These are phyloP conservation scores for Geosmithia putterillii DNA, from an alignment of 2,329 filamentous ascomycete genomes.

Conservation along the genomic window DNA sequence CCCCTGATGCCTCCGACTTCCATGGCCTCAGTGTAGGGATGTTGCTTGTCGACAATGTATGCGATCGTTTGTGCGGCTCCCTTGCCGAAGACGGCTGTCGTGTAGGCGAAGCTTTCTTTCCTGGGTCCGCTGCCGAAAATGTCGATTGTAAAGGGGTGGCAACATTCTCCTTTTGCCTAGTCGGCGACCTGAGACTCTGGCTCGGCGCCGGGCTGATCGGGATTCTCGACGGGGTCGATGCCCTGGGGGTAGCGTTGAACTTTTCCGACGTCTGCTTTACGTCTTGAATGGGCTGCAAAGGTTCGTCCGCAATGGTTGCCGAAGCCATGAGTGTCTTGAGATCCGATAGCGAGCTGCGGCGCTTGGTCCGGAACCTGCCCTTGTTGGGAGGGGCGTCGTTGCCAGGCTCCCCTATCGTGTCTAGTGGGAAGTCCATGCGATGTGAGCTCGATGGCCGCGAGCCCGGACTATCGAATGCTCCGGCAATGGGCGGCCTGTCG, in stretches of 20 bases:
- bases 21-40: slow-evolving; percentile 40
- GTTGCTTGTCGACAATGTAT: slow-evolving; percentile 38
- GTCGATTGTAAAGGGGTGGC: slow-evolving; percentile 9
- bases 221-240: slow-evolving; percentile 34
- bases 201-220: slow-evolving; percentile 33
- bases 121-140: slow-evolving; percentile 3
- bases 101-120: slow-evolving; percentile 8
- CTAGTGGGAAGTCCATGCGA: slow-evolving; percentile 39
- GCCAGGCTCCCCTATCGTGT: slow-evolving; percentile 47
- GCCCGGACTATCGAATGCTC: slow-evolving; percentile 44
- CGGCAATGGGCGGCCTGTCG: slow-evolving; percentile 47
- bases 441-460: slow-evolving; percentile 45
- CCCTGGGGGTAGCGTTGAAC: slow-evolving; percentile 39
- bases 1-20: slow-evolving; percentile 11
- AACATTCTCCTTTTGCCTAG: slow-evolving; percentile 36
- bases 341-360: slow-evolving; percentile 85
- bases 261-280: slow-evolving; percentile 43
- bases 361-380: slow-evolving; percentile 53
- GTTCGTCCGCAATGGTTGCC: slow-evolving; percentile 32
- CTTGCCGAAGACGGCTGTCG: slow-evolving; percentile 10
- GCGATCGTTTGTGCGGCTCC: slow-evolving; percentile 24
- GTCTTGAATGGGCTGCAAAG: slow-evolving; percentile 35
- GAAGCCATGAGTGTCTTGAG: slow-evolving; percentile 57
- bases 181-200: slow-evolving; percentile 23
- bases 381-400: slow-evolving; percentile 25